These are phyloP conservation scores for Glomus cerebriforme DNA, from an alignment of 192 early-diverging fungal genomes.

Conservation along the genomic window DNA sequence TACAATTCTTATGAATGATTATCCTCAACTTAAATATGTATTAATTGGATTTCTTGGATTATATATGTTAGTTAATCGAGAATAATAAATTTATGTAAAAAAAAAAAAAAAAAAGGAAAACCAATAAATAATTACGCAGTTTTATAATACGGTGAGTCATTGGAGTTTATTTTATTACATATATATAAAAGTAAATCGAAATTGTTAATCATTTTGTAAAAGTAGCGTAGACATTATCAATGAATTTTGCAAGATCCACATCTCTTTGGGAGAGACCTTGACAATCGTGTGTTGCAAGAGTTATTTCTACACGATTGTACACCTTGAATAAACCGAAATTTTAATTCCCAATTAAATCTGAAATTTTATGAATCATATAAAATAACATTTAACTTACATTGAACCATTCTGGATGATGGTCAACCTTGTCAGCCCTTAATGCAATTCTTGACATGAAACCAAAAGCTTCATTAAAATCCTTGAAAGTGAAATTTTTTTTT, in stretches of 20 bases:
- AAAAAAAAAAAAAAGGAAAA: too few relatives aligned
- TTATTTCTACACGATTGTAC: slow-evolving; percentile 90
- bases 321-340: slow-evolving; percentile 56
- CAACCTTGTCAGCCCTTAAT: slow-evolving; percentile 83
- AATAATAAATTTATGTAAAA: slow-evolving; percentile 40
- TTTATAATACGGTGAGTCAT: background rate
- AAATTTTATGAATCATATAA: background rate
- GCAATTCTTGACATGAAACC: slow-evolving; percentile 95
- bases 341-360: too few relatives aligned
- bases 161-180: background rate
- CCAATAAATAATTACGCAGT: too few relatives aligned
- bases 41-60: slow-evolving; percentile 78
- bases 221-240: slow-evolving; percentile 50
- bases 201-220: background rate
- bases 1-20: slow-evolving; percentile 96
- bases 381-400: slow-evolving; percentile 54
- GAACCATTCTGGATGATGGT: slow-evolving; percentile 97
- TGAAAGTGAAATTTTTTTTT: slow-evolving; percentile 75
- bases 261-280: slow-evolving; percentile 79
- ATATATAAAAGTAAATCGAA: background rate
- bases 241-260: slow-evolving; percentile 73
- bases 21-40: slow-evolving; percentile 86
- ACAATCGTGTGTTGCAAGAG: slow-evolving; percentile 89
- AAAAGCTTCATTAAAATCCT: slow-evolving; percentile 86
- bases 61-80: slow-evolving; percentile 68